These are phyloP conservation scores for Talaromyces borbonicus DNA, from an alignment of 495 filamentous ascomycete species.

Conservation along the genomic window DNA sequence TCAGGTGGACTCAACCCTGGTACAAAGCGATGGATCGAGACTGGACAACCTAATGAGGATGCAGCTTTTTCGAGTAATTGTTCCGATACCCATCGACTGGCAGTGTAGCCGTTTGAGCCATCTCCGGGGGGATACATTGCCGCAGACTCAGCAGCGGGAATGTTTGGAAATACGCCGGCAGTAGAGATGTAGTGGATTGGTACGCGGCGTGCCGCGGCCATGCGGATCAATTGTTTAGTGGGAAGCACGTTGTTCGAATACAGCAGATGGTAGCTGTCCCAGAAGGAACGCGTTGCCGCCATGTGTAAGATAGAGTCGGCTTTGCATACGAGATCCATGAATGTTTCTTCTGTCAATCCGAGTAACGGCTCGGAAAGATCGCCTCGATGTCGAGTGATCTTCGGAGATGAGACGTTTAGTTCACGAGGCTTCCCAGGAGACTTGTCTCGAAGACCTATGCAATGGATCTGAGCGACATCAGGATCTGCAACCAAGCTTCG, in stretches of 20 bases:
- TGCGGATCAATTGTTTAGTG: conserved; percentile 29
- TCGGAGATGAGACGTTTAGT: conserved; percentile 7
- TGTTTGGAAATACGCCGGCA: no score
- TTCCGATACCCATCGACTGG: conserved; percentile 40
- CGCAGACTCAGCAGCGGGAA: no score
- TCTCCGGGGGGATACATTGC: conserved; percentile 15
- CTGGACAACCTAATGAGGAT: conserved; percentile 13
- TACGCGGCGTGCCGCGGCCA: conserved; percentile 22
- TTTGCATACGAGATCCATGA: conserved; percentile 15
- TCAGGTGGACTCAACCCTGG: no score
- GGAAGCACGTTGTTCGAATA: conserved; percentile 31
- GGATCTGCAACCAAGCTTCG: conserved; percentile 14
- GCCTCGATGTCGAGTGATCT: conserved; percentile 27
- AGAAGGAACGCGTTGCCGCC: conserved; percentile 41
- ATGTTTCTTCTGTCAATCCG: conserved; percentile 24
- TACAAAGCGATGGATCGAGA: conserved; percentile 12
- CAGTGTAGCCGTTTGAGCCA: conserved; percentile 31
- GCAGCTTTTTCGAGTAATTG: conserved; percentile 24
- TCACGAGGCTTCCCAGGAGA: neutral
- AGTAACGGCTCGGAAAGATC: conserved; percentile 22
- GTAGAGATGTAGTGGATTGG: conserved; percentile 44
- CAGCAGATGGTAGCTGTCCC: conserved; percentile 36
- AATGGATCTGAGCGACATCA: conserved; percentile 17
- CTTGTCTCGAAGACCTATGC: conserved; percentile 19
- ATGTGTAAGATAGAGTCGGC: conserved; percentile 41